Evolutionary conservation across 2,329 filamentous ascomycete genomes (phyloP).

Genomic region (Didymella pomorum): DNA sequence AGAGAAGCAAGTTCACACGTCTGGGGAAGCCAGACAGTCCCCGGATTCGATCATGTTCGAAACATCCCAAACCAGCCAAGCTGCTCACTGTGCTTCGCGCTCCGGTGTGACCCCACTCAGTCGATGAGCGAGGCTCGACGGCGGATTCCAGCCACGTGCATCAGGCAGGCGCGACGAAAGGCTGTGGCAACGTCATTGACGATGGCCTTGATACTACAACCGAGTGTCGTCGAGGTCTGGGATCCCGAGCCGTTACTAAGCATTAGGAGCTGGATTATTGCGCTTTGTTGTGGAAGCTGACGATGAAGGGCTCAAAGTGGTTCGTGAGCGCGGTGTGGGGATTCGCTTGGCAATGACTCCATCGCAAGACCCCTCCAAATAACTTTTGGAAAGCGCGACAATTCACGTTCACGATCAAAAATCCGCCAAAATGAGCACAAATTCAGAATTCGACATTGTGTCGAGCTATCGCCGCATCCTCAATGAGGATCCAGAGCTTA

Average conservation of each 20-base stretch:
- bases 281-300: background rate
- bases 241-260: background rate
- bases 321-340: slow-evolving; percentile 4
- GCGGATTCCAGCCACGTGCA: background rate
- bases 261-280: background rate
- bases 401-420: slow-evolving; percentile 2
- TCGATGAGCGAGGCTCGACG: background rate
- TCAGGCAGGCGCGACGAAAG: background rate
- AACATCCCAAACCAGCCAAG: slow-evolving; percentile 7
- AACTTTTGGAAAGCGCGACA: slow-evolving; percentile 19
- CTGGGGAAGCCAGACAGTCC: slow-evolving; percentile 6
- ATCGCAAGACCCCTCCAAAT: slow-evolving; percentile 30
- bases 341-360: slow-evolving; percentile 28
- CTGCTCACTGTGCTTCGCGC: background rate
- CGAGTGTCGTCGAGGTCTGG: too few species aligned
- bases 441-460: slow-evolving; percentile 63
- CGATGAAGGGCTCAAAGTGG: background rate
- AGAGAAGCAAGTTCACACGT: slow-evolving; percentile 10
- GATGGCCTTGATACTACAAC: background rate
- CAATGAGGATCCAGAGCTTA: slow-evolving; percentile 78
- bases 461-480: slow-evolving; percentile 71
- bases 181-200: background rate
- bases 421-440: slow-evolving; percentile 36
- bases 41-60: background rate
- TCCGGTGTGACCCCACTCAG: background rate